Evolutionary conservation across 345 rosid genomes (phyloP), one percentile per base, ranked within the genome.

Genomic region (Eucalyptus viminalis): DNA sequence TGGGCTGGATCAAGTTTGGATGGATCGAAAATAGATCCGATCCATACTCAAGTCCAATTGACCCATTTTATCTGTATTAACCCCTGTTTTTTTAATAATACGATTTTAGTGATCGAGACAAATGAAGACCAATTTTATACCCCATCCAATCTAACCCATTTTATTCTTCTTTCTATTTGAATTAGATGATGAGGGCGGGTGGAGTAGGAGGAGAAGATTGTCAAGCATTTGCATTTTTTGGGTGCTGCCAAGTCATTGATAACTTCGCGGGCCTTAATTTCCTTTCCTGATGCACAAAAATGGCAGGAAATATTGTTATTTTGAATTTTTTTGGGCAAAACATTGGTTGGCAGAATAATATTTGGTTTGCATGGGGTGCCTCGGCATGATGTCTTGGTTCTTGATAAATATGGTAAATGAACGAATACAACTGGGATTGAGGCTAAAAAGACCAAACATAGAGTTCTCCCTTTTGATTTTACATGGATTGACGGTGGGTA

Each of bases 1-100:
- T 3, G 34, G 31, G 14, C 0, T 12, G 67, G 67, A 60, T 60
- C 1, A 0, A 12, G 31, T 60, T 60, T 60, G 4, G n/a, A 11
- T 60, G 31, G 67, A 60, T 12, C 67, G 12, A 60, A 62, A 65
- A 65, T 65, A 4, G 2, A 65, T 65, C 8, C 4, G 6, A n/a
- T 65, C 76, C 6, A n/a, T 21, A 53, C 58, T 53, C 58, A 53
- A 53, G 4, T 53, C 11, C 1, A 65, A 7, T n/a, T 7, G 21
- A 65, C 2, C 10, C 19, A 1, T 14, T n/a, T 65, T 7, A 65
- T 13, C 8, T 0, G 3, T 2, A 0, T 65, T 4, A 31, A 7
- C 19, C 11, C 9, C 0, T 65, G 2, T 29, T n/a, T n/a, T 6
- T 65, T 8, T 65, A 29, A 14, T 65, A 4, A 13, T n/a, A 14